Base-by-base conservation (phyloP, 352 stramenopile species). In the Thalassiosira mediterranea region DNA sequence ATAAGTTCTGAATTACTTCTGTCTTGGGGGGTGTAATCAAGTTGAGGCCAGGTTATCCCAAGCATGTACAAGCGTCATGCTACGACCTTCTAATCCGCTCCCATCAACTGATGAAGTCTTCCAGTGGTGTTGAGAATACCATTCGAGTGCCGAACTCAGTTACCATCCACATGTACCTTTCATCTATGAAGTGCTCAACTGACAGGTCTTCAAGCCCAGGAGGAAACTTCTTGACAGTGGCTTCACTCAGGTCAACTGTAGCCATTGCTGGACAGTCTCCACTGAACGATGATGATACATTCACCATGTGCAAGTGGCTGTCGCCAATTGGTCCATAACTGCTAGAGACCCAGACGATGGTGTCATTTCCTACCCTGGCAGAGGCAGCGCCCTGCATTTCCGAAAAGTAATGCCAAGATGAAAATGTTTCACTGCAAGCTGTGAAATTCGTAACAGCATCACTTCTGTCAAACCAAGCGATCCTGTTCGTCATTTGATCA, bases 381-480 rank as follows among this genome's bases (percentile, higher is more conserved):
- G 69, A 79, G 31, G 46, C 52, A 48, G 60, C 69, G 34, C 69
- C 69, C 38, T 79, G 69, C 69, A 79, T 79, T 59, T 79, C 69
- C 11, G 60, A 66, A 62, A 79, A 79, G 37, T 72, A 79, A 53
- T 70, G 69, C 32, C 48, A 66, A 28, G 46, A 71, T 37, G 67
- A 26, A 1, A 23, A 23, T 17, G 47, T 37, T 3, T 11, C 34
- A 40, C 47, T 26, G 7, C 8, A 13, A 17, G 15, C n/a, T 19
- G 21, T 29, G 25, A 23, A 37, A 0, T 29, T 57, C 3, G 25
- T 7, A 26, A 11, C 19, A 47, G 44, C 34, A 64, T 57, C 0
- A 29, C 29, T 10, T 46, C 25, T 60, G 19, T 76, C 57, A 42
- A 79, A 62, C 69, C 69, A 79, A 15, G 60, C 51, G n/a, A 79